Evolutionary conservation across 176 grass and related monocot species (phyloP), one percentile per base, ranked within the genome.

Genomic region (Alloteropsis semialata): DNA sequence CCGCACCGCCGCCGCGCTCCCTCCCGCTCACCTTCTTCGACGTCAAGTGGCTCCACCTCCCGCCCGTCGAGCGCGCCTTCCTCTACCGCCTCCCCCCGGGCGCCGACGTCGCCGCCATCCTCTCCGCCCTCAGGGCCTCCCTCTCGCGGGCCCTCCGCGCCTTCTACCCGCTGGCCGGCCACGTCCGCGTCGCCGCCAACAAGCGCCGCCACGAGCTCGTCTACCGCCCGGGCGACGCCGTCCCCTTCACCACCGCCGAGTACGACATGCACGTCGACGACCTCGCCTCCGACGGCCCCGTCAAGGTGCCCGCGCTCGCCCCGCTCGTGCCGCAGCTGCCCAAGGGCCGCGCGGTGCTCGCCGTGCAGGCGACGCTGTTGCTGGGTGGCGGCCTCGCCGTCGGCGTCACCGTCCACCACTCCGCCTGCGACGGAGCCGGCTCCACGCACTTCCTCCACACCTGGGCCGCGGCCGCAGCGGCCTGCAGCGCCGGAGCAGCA

Each of bases 241-340:
- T 92, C 53, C 1, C 68, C 36, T 92, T 92, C 91, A 89, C 91
- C 15, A 53, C 86, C 14, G 87, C 87, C 15, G 91, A 84, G 55
- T 72, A 16, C 28, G 80, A 61, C 29, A 36, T 24, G 6, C 69
- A 81, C 21, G 50, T 89, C 24, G 68, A 84, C 11, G 33, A 89
- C 33, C 41, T 89, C 3, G 22, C 61, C 18, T 10, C 48, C 36
- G 60, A 72, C 48, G 75, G 75, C 66, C 68, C 79, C 25, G 21
- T 43, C 69, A 45, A 68, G 22, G n/a, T 88, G 44, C 27, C 61
- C 16, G n/a, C 46, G 50, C 36, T 94, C 27, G 25, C 41, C 21
- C 63, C 78, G 8, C 64, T 94, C 22, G 72, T 74, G 6, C 81
- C 92, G 17, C 42, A 3, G 39, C 69, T 91, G 18, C 71, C 44